Conservation (phyloP, 2,329 filamentous ascomycete species). For the Rhinocladiella similis region DNA sequence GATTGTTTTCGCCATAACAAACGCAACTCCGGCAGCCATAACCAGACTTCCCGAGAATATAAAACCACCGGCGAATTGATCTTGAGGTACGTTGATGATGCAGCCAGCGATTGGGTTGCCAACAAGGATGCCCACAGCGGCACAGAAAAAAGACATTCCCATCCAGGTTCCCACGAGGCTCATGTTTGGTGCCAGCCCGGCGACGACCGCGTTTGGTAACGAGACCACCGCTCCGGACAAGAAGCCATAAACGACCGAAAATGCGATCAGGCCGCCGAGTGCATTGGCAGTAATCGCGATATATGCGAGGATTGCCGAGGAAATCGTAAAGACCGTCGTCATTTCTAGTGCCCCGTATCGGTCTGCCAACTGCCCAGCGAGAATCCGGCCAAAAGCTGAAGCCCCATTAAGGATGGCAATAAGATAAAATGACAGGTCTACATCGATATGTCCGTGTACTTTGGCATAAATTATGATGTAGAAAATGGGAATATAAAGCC, state of each 20-base stretch:
- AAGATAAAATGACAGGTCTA: slow-evolving; percentile 19
- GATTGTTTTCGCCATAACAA: too few relatives aligned
- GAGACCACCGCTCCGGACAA: slow-evolving; percentile 24
- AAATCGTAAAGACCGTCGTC: slow-evolving; percentile 16
- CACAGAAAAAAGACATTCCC: slow-evolving; percentile 50
- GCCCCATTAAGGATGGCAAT: slow-evolving; percentile 28
- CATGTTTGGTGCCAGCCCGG: slow-evolving; percentile 22
- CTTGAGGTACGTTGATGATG: slow-evolving; percentile 33
- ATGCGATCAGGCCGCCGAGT: slow-evolving; percentile 20
- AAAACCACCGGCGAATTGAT: too few relatives aligned
- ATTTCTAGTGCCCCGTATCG: slow-evolving; percentile 28
- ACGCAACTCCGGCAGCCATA: too few relatives aligned
- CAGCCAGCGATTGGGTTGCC: slow-evolving; percentile 47
- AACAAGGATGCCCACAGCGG: slow-evolving; percentile 52
- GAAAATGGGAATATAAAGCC: not conserved
- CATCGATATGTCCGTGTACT: not conserved
- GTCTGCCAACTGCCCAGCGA: slow-evolving; percentile 1
- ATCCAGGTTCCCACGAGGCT: slow-evolving; percentile 26
- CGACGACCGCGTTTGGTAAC: slow-evolving; percentile 23
- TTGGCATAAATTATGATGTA: not conserved
- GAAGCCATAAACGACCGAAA: slow-evolving; percentile 30
- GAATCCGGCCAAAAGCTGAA: slow-evolving; percentile 24
- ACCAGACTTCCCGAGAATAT: too few relatives aligned
- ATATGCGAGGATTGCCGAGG: slow-evolving; percentile 17
- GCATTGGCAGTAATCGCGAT: slow-evolving; percentile 21